phyloP scores from a whole-genome alignment of 352 stramenopile species.

The Pythium aquatile region DNA sequence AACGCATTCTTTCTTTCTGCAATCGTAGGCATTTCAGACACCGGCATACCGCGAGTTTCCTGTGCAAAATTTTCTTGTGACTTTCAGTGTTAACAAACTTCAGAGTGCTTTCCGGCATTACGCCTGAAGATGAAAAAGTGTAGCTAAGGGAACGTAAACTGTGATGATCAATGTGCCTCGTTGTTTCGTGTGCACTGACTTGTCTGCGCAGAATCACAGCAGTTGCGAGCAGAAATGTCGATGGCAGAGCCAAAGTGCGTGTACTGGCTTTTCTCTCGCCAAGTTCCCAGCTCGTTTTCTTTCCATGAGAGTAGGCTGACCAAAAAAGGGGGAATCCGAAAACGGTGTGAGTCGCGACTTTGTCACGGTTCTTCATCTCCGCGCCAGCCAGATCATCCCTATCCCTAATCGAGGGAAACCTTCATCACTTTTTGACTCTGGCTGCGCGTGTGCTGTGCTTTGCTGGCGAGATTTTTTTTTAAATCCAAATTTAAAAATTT shows the following conservation, averaged over 20 bases:
- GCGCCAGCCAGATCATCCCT: background rate
- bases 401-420: conserved; percentile 13
- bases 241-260: background rate
- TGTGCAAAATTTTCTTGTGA: no score
- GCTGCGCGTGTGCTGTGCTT: background rate
- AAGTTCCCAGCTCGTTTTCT: conserved; percentile 4
- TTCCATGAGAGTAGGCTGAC: conserved; percentile 2
- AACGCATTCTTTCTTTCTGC: background rate
- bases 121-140: background rate
- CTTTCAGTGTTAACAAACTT: no score
- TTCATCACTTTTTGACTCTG: background rate
- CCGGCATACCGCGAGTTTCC: no score
- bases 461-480: background rate
- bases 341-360: conserved; percentile 9
- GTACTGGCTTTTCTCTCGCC: background rate
- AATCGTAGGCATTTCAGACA: background rate
- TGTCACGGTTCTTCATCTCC: conserved; percentile 12
- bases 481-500: background rate
- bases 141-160: background rate
- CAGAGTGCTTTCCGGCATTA: no score
- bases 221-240: background rate
- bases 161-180: background rate
- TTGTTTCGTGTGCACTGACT: conserved; percentile 18
- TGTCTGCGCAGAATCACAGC: conserved; percentile 2
- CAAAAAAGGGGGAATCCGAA: conserved; percentile 6